These are phyloP conservation scores for Pseudogymnoascus sp. DNA, from an alignment of 2,329 filamentous ascomycete species.

Conservation along the genomic window DNA sequence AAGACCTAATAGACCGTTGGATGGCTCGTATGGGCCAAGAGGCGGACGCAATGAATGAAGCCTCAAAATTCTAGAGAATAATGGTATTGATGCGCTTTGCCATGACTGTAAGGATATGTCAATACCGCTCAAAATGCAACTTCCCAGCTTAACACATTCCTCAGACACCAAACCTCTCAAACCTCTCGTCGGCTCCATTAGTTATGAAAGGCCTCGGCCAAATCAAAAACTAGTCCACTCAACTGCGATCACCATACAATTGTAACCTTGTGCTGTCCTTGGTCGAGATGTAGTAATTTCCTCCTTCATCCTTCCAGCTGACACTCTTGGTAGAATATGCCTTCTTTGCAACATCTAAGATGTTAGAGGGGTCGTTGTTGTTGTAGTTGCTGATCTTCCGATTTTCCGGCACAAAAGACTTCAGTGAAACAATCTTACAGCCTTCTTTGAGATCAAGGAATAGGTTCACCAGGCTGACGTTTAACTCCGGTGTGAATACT, in stretches of 20 bases:
- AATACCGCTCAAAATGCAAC: background rate
- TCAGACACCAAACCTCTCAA: conserved; percentile 2
- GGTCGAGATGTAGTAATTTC: conserved; percentile 81
- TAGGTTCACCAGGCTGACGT: conserved; percentile 75
- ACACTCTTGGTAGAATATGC: conserved; percentile 63
- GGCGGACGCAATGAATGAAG: conserved; percentile 75
- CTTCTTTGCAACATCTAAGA: conserved; percentile 67
- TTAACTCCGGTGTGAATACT: conserved; percentile 81
- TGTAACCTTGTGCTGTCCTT: conserved; percentile 35
- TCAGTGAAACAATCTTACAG: conserved; percentile 82
- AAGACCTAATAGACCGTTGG: conserved; percentile 83
- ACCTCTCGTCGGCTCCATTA: conserved; percentile 1
- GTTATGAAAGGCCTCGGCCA: conserved; percentile 9
- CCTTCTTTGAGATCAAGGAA: conserved; percentile 91
- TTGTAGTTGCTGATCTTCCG: conserved; percentile 67
- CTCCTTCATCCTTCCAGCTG: conserved; percentile 81
- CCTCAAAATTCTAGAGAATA: conserved; percentile 16
- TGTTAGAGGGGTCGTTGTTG: conserved; percentile 69
- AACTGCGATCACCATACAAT: conserved; percentile 7
- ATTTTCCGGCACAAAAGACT: conserved; percentile 77
- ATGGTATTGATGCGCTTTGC: conserved; percentile 5
- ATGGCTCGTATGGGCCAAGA: conserved; percentile 81
- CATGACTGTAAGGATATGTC: conserved; percentile 7
- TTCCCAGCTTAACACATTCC: background rate
- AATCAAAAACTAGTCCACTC: background rate